Conservation (phyloP, 345 rosid genomes). For the Schrenkiella parvula region DNA sequence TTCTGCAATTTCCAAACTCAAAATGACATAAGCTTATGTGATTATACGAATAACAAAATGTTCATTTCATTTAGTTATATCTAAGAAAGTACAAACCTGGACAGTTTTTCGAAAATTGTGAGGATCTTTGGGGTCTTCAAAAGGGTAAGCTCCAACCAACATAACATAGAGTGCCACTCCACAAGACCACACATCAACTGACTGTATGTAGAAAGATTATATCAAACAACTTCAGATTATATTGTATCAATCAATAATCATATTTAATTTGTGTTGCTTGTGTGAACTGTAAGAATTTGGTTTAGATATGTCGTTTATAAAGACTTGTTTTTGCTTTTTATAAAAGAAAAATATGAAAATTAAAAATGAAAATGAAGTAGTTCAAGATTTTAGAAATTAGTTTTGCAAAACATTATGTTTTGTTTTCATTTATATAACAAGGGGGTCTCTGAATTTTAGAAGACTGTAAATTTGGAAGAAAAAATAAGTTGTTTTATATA, state of each 20-base stretch:
- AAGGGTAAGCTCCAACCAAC: slow-evolving; percentile 83
- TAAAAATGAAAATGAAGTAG: neutral
- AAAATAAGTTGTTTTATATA: too few relatives aligned
- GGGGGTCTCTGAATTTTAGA: too few relatives aligned
- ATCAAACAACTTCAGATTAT: neutral
- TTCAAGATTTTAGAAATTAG: neutral
- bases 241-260: neutral
- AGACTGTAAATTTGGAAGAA: too few relatives aligned
- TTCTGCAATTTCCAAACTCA: slow-evolving; percentile 45
- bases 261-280: neutral
- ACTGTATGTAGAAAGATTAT: slow-evolving; percentile 28
- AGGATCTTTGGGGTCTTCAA: slow-evolving; percentile 70
- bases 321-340: too few relatives aligned
- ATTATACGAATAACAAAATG: neutral
- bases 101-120: slow-evolving; percentile 65
- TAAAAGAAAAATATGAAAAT: neutral
- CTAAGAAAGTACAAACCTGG: slow-evolving; percentile 39
- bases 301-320: neutral
- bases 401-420: neutral
- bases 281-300: neutral
- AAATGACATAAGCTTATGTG: neutral
- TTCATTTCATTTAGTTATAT: neutral
- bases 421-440: too few relatives aligned
- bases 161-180: slow-evolving; percentile 84
- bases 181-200: slow-evolving; percentile 83